These are phyloP conservation scores for Ganoderma sinense DNA, from an alignment of 1,284 basidiomycete species.

Conservation along the genomic window DNA sequence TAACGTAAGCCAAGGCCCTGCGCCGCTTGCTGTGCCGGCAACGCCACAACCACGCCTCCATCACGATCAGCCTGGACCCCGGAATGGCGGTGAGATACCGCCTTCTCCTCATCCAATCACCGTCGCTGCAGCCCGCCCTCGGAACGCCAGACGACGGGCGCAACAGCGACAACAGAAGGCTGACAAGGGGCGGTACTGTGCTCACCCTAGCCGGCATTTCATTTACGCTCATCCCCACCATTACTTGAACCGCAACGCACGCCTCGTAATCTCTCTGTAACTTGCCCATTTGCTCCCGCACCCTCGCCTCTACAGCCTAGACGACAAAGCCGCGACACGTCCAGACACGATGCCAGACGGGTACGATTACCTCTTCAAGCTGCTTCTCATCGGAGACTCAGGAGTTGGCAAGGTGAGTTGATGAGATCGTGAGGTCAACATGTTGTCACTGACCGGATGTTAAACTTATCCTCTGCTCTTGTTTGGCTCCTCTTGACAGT, in stretches of 20 bases:
- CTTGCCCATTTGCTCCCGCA: not conserved
- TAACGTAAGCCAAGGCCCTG: not conserved
- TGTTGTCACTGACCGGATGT: not conserved
- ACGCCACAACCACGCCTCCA: constrained; percentile 18
- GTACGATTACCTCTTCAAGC: constrained; percentile 98
- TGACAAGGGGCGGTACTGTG: not conserved
- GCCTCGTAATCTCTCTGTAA: not conserved
- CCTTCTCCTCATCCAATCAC: not conserved
- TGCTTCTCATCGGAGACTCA: constrained; percentile 90
- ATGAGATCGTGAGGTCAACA: constrained; percentile 14
- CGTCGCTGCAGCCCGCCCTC: not conserved
- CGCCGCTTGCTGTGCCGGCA: not conserved
- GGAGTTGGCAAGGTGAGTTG: constrained; percentile 90
- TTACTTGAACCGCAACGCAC: not conserved
- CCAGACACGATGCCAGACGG: constrained; percentile 78
- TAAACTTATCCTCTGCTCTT: not conserved
- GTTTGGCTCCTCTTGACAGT: constrained; percentile 57
- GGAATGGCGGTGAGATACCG: not conserved
- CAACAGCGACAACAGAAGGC: not conserved
- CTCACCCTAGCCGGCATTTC: not conserved
- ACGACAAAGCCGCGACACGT: not conserved
- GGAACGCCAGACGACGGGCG: not conserved
- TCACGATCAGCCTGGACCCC: constrained; percentile 16
- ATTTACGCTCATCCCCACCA: not conserved
- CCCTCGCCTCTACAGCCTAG: not conserved